Evolutionary conservation across 208 protist species (phyloP), one percentile per base, ranked within the genome.

Genomic region (Novymonas esmeraldas): DNA sequence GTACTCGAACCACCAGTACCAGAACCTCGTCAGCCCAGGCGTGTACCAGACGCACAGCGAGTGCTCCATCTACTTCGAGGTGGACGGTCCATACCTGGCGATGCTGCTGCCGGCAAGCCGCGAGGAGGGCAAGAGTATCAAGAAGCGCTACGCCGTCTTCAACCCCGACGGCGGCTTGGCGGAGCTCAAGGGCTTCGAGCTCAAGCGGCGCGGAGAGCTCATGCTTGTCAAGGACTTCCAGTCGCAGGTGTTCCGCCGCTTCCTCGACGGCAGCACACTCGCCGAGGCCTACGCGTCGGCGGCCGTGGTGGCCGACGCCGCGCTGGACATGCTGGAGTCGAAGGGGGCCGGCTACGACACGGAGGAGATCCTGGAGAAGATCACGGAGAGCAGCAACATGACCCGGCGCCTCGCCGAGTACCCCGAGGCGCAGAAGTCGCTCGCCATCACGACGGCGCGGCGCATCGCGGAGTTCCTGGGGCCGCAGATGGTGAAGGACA

Each of bases 161-260:
- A 95, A 99, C 77, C 74, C 89, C 1, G 89, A 99, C 64, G 97
- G 98, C 24, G 62, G 75, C 29, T 79, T 99, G n/a, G 96, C 98
- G 13, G 99, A 99, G 82, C 87, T 99, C 3, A 99, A 99, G 75
- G 99, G 99, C 6, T 99, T 99, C 75, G 99, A 99, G 86, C 76
- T 99, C n/a, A 99, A 99, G 85, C 94, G 99, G 38, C 90, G 99
- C 67, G 99, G 99, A n/a, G 99, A 99, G 88, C 90, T 99, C 31
- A 94, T 99, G 83, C 79, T 99, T 22, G 98, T 99, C 81, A 99
- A 99, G 72, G 87, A 99, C 49, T 99, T 99, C 81, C 99, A 99
- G 81, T 89, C 87, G 10, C 79, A 99, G 57, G 88, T 99, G 2
- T 99, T 99, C 85, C 60, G 84, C 34, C 67, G 81, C 10, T 99